Evolutionary conservation across 306 rosid genomes (phyloP), one percentile per base, ranked within the genome.

Genomic region (Medicago lupulina): DNA sequence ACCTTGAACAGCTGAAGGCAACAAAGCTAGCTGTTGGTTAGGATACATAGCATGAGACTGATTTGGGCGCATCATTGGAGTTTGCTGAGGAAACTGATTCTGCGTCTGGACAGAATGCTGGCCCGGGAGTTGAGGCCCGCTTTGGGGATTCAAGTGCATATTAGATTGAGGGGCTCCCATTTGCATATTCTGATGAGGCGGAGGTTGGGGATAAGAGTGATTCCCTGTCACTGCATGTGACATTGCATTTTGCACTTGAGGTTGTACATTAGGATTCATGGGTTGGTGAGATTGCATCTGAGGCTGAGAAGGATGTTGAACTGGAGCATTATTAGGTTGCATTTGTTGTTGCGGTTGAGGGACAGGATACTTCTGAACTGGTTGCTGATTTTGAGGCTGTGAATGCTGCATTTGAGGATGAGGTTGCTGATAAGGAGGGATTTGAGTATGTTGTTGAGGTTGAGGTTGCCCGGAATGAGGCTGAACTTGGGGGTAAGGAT

Each of bases 371-470:
- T 81, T 79, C 84, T 89, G 90, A 64, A 54, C 77, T 54, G 89
- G 89, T 84, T 87, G 98, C 73, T 91, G 96, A 79, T 76, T 60
- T 63, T 86, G 97, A 43, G 81, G 82, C 39, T 86, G 91, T 11
- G 82, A 72, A 43, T 86, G 86, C 75, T 76, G 91, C 78, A 80
- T 71, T 66, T 89, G 93, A 71, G 86, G 79, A 78, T 67, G 90
- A 69, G 91, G 82, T 83, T 91, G 97, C 90, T 85, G 95, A 85
- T 94, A 86, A 8, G 85, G 91, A 75, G 89, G 87, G 79, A 87
- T 68, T 55, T 76, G 91, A 71, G 79, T 75, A 74, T 58, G 80
- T 62, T 85, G 96, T 51, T 92, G 97, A 40, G 89, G 76, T 78
- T 84, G 91, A 54, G 93, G 82, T 66, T 86, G 90, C 65, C 51